A percentile compares a stretch with the other conserved stretches of the same genome.
These are phyloP conservation scores for Galerina marginata DNA, from an alignment of 768 basidiomycete species.

Conservation along the genomic window DNA sequence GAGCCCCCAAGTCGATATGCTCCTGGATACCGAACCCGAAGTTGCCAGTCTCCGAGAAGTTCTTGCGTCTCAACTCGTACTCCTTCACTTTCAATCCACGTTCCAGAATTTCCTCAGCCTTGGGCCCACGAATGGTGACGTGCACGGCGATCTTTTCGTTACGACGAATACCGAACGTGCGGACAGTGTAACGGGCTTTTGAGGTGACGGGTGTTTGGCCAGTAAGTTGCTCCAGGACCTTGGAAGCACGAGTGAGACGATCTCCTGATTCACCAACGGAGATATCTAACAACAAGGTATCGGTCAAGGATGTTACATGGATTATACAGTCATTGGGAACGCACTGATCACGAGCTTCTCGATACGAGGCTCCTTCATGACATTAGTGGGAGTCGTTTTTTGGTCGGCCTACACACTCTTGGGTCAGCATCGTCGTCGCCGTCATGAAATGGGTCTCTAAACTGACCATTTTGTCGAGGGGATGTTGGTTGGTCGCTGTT, in stretches of 20 bases:
- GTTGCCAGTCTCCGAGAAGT: conserved; percentile 99
- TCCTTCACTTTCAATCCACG: conserved; percentile 99
- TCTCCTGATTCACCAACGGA: conserved; percentile 99
- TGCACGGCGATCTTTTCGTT: conserved; percentile 99
- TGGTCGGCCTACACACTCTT: conserved; percentile 71
- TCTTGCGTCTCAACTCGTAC: conserved; percentile 95
- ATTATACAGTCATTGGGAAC: conserved; percentile 38
- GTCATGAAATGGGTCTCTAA: conserved; percentile 6
- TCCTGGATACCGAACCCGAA: conserved; percentile 99
- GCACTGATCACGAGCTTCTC: conserved; percentile 99
- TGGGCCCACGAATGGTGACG: conserved; percentile 98
- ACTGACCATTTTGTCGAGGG: conserved; percentile 48
- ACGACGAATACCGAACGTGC: conserved; percentile 98
- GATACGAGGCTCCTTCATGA: conserved; percentile 95
- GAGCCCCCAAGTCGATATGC: conserved; percentile 98
- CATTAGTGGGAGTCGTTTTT: conserved; percentile 88
- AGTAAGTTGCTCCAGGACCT: conserved; percentile 98
- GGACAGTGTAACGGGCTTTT: conserved; percentile 99
- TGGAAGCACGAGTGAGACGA: conserved; percentile 97
- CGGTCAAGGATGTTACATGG: conserved; percentile 2
- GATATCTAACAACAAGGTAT: conserved; percentile 71
- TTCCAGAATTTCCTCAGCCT: conserved; percentile 99
- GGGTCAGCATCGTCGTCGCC: conserved; percentile 16
- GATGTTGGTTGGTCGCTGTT: conserved; percentile 43
- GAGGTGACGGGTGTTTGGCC: conserved; percentile 99